phyloP scores from a whole-genome alignment of 805 yeast genomes.

The Saturnispora besseyi region DNA sequence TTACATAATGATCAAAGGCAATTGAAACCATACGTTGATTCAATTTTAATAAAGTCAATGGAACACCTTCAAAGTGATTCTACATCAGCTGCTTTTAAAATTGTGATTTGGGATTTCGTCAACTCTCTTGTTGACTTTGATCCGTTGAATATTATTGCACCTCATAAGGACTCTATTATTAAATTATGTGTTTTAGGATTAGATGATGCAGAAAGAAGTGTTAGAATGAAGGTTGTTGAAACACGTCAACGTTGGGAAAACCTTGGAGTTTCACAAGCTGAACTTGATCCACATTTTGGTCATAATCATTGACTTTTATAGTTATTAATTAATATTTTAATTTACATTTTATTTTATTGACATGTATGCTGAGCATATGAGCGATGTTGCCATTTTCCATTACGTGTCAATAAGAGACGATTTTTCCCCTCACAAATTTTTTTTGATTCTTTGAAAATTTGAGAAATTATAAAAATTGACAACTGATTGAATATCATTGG shows the following conservation, averaged over 20 bases:
- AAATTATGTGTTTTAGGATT: conserved; percentile 40
- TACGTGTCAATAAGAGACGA: background rate
- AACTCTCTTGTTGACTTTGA: conserved; percentile 34
- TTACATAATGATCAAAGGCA: background rate
- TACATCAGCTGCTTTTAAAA: background rate
- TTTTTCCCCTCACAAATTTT: conserved; percentile 2
- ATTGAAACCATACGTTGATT: conserved; percentile 11
- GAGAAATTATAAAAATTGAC: background rate
- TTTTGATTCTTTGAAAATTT: background rate
- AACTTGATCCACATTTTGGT: conserved; percentile 1
- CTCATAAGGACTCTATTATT: conserved; percentile 44
- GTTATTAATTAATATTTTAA: background rate
- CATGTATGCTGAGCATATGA: background rate
- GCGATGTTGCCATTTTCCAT: background rate
- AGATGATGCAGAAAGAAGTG: conserved; percentile 66
- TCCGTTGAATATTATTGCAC: conserved; percentile 35
- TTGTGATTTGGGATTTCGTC: background rate
- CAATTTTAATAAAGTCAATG: conserved; percentile 4
- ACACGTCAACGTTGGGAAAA: conserved; percentile 73
- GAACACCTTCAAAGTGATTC: background rate
- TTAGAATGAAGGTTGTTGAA: conserved; percentile 69
- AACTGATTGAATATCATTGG: background rate
- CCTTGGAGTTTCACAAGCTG: conserved; percentile 19
- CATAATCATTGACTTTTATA: background rate
- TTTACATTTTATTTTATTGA: background rate